Percentiles rank a stretch among this genome's conserved stretches.
These are phyloP conservation scores for Elsinoe batatas DNA, from an alignment of 2,329 filamentous ascomycete species.

Conservation along the genomic window DNA sequence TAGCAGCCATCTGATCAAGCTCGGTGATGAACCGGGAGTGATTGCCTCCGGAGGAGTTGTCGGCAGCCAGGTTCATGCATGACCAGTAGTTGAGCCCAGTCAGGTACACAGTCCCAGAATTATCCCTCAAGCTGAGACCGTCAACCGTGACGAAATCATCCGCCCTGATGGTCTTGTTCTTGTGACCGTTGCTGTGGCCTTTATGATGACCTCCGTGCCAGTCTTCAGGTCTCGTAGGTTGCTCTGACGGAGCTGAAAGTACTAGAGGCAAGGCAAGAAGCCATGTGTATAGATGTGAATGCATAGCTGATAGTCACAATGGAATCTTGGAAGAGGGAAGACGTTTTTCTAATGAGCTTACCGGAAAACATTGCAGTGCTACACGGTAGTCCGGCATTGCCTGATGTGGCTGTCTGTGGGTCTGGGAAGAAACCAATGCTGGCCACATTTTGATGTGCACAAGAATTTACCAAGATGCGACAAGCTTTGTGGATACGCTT, in stretches of 20 bases:
- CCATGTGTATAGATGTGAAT: background rate
- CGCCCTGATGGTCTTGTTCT: slow-evolving; percentile 14
- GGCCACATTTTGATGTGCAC: background rate
- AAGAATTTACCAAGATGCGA: background rate
- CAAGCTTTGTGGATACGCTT: background rate
- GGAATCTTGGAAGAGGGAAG: no score
- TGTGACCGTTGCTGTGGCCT: background rate
- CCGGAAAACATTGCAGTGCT: no score
- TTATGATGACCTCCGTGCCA: background rate
- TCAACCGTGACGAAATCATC: slow-evolving; percentile 30
- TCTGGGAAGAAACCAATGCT: background rate
- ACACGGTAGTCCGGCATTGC: no score
- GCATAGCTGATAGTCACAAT: background rate
- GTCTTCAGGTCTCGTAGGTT: background rate
- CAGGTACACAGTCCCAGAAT: slow-evolving; percentile 29
- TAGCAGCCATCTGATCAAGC: slow-evolving; percentile 32
- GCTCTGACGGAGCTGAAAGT: background rate
- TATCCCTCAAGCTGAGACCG: slow-evolving; percentile 26
- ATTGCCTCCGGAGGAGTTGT: slow-evolving; percentile 28
- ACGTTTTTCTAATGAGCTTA: no score
- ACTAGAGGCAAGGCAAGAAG: background rate
- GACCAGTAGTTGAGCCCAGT: slow-evolving; percentile 34
- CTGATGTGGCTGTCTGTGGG: no score
- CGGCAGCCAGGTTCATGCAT: slow-evolving; percentile 32
- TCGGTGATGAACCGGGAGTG: slow-evolving; percentile 29